Base-by-base conservation (phyloP, 139 green algal genomes). In the Limnomonas spitsbergensis region DNA sequence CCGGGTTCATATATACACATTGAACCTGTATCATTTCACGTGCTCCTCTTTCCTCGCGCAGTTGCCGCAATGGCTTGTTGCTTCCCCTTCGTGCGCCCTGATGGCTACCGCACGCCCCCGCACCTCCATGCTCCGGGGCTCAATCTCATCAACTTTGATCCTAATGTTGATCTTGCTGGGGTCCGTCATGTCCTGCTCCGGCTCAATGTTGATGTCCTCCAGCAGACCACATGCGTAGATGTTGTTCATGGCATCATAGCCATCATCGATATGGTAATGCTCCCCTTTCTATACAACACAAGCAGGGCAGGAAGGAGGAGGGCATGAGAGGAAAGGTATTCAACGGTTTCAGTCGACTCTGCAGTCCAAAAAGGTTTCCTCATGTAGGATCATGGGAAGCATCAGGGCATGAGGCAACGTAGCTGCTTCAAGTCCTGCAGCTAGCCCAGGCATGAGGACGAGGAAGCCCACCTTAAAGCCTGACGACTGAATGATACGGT, bases 181-280 rank as follows among this genome's bases (percentile, higher is more conserved):
- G 75, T 90, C 86, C 36, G 66, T 40, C 38, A 69, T 71, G 86
- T 88, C 86, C 82, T 90, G 86, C 80, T 90, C 83, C 0, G 86
- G 86, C 78, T 90, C 83, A 66, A 90, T 88, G 83, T 88, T 86
- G 77, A 90, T 85, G 77, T 90, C 86, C 75, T 90, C 83, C 53
- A 90, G 80, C 80, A 90, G 79, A 4, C 86, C 86, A 38, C 83
- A 88, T 14, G 86, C 70, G 47, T 88, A 90, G 66, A 90, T 81
- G 66, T 84, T 86, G 81, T 90, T 90, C 76, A 90, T 88, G 66
- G 86, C 86, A 56, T 90, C 86, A 47, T 90, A 87, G 37, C 86
- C 86, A 79, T 90, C 86, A 53, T 90, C 83, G 37, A 90, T 83
- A 74, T 90, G 86, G 83, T 90, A 90, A 82, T 90, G 86, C 66